phyloP scores from a whole-genome alignment of 2,329 filamentous ascomycete genomes.

The Xylaria sp. region DNA sequence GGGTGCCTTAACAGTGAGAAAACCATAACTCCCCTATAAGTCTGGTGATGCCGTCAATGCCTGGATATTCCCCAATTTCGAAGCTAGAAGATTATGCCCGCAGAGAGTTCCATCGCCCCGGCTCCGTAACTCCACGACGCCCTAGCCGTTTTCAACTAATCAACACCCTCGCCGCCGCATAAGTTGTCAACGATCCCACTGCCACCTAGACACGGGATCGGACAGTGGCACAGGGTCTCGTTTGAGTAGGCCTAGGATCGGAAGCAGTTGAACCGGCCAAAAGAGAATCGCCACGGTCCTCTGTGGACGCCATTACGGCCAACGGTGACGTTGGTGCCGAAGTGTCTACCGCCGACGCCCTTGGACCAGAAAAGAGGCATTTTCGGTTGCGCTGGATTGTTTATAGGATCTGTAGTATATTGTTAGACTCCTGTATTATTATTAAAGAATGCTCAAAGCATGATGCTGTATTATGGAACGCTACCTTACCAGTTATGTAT shows the following conservation, averaged over 20 bases:
- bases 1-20: neutral
- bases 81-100: neutral
- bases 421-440: conserved; percentile 7
- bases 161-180: neutral
- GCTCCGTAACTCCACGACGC: neutral
- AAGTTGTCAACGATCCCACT: neutral
- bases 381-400: conserved; percentile 4
- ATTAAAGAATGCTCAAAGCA: neutral
- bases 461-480: neutral
- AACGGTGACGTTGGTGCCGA: conserved; percentile 62
- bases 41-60: neutral
- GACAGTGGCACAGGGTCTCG: neutral
- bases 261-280: conserved; percentile 65
- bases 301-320: conserved; percentile 60
- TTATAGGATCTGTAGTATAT: neutral
- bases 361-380: conserved; percentile 63
- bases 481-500: neutral
- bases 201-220: neutral
- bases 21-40: neutral
- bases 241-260: conserved; percentile 41
- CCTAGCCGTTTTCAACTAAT: neutral
- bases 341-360: conserved; percentile 59
- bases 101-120: neutral
- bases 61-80: neutral
- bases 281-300: conserved; percentile 63